Percentiles rank a stretch among this genome's conserved stretches.
Conservation (phyloP, 306 rosid genomes). For the Castanea sativa region DNA sequence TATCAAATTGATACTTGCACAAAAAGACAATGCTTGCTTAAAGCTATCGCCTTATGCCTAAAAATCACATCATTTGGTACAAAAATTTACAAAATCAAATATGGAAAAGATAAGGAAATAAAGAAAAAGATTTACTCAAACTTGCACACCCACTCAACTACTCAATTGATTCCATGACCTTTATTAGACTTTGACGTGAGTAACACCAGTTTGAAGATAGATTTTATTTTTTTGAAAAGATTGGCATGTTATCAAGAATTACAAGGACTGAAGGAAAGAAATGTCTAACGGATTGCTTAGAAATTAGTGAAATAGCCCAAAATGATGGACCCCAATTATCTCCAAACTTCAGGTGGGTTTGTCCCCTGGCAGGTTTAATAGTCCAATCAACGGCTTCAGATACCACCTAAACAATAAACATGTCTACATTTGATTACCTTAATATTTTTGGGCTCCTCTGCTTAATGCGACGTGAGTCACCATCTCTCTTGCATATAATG, state of each 20-base stretch:
- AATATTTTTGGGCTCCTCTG: neutral
- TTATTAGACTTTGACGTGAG: neutral
- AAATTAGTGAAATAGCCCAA: neutral
- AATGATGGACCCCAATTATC: constrained; percentile 6
- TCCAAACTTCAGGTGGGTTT: constrained; percentile 32
- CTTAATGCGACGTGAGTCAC: neutral
- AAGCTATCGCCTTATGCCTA: no score
- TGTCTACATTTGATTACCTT: neutral
- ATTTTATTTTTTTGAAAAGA: constrained; percentile 28
- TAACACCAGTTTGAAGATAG: constrained; percentile 9
- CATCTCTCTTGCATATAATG: neutral
- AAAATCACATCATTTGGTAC: no score
- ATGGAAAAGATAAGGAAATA: neutral
- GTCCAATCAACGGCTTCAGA: constrained; percentile 26
- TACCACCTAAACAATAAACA: neutral
- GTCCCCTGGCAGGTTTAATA: constrained; percentile 37
- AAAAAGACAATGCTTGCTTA: no score
- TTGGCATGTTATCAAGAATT: neutral
- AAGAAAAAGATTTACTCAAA: neutral
- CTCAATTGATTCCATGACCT: neutral
- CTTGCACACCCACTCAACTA: neutral
- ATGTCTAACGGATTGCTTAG: neutral
- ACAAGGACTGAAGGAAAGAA: constrained; percentile 2
- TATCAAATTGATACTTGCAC: no score
- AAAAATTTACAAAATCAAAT: no score